Percentiles rank a stretch among this genome's conserved stretches.
phyloP scores from a whole-genome alignment of 805 yeast genomes.

The Candida saitoana region DNA sequence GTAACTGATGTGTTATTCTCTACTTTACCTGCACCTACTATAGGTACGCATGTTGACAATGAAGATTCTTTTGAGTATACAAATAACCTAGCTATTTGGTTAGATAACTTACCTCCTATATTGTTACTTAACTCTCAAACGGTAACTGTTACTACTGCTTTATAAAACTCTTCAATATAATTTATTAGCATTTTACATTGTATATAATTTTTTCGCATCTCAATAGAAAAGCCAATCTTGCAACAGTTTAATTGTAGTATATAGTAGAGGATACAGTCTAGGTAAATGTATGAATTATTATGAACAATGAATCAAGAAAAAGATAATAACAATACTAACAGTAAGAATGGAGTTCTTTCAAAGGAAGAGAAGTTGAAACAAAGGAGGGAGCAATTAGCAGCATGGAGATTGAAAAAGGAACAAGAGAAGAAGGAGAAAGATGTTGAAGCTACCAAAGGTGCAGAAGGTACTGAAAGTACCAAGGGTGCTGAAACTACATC shows the following conservation, averaged over 20 bases:
- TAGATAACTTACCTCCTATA: slow-evolving; percentile 77
- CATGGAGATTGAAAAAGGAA: slow-evolving; percentile 58
- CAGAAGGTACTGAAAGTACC: neutral
- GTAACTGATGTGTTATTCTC: slow-evolving; percentile 74
- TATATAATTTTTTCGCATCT: neutral
- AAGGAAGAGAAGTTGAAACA: slow-evolving; percentile 32
- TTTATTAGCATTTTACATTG: neutral
- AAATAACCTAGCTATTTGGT: slow-evolving; percentile 73
- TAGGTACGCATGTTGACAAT: slow-evolving; percentile 73
- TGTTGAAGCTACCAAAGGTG: slow-evolving; percentile 1
- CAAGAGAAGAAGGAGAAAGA: slow-evolving; percentile 19
- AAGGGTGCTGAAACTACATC: neutral
- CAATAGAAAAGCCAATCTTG: neutral
- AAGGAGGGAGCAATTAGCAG: slow-evolving; percentile 52
- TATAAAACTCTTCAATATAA: slow-evolving; percentile 38
- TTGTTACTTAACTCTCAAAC: slow-evolving; percentile 85
- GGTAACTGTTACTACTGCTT: slow-evolving; percentile 92
- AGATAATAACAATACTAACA: slow-evolving; percentile 12
- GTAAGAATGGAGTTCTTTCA: slow-evolving; percentile 11
- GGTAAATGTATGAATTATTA: slow-evolving; percentile 2
- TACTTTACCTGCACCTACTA: slow-evolving; percentile 82
- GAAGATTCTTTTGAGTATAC: slow-evolving; percentile 71
- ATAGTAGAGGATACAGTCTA: neutral
- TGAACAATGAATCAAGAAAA: slow-evolving; percentile 2
- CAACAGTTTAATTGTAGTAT: too few relatives aligned